Base-by-base conservation (phyloP, 345 rosid species). In the Pistacia integerrima region DNA sequence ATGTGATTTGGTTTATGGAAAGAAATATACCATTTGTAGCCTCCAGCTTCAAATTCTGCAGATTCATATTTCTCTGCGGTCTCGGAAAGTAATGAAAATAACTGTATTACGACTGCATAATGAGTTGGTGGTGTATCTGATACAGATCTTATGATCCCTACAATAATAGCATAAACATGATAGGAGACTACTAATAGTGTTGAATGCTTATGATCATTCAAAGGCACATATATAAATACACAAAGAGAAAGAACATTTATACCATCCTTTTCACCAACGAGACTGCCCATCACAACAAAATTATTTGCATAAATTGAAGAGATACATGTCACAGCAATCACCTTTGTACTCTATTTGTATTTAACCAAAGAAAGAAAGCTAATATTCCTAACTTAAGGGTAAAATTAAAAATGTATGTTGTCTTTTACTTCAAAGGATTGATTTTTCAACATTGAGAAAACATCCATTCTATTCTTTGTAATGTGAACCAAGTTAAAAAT, bases 21-120 rank as follows among this genome's bases (percentile, higher is more conserved):
- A 20, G 48, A 74, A 48, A 58, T 80, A 84, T 80, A 89, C 95
- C 97, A 93, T 84, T 85, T 87, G 84, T 83, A 88, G 76, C 95
- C 95, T 65, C 89, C 85, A 20, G 95, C 95, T 82, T 86, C 87
- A 80, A 92, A 90, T 73, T 73, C 80, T 44, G 74, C 86, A 2
- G 94, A 84, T 84, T 91, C 97, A 60, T 89, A 91, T 70, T 84
- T 89, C 41, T 85, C 60, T 28, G 77, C 72, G 80, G 75, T 79
- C 76, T 86, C 85, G 41, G 79, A 12, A 46, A 88, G 86, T 73
- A 79, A 73, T 41, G 92, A 89, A 77, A 83, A 88, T 11, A 76
- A 81, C 75, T 89, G 82, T 69, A 91, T 83, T 70, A 81, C 86
- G 73, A 89, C 68, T 10, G 56, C 35, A 84, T 87, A 90, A 86